Base-by-base conservation (phyloP, 139 green algal species). In the Volvox reticuliferus region DNA sequence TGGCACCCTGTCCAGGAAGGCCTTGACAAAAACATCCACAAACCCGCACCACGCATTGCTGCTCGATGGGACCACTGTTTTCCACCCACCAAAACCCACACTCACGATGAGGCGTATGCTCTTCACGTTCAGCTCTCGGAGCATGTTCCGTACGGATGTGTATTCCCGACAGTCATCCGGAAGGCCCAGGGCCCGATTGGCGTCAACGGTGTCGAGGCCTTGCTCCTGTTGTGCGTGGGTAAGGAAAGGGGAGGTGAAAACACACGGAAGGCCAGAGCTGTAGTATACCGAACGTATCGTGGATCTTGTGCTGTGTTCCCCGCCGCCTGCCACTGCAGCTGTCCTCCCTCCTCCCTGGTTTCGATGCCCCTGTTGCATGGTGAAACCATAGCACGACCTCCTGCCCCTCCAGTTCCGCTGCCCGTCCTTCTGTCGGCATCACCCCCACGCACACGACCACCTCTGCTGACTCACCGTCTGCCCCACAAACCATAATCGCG, bases 121-220 rank as follows among this genome's bases (percentile, higher is more conserved):
- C 61, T 94, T 93, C 18, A 99, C 79, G 79, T 91, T 88, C 81
- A 99, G 85, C 75, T 98, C 96, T 1, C 65, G n/a, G 22, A 99
- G 95, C 85, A 99, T 99, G 93, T 98, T 98, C 30, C 88, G 91
- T 44, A 99, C 98, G 13, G 95, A 95, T 3, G 94, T 97, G 95
- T 99, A 99, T 92, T 99, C 98, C 2, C 98, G 91, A 91, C 96
- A 98, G 92, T 99, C 98, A 86, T 99, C 97, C 22, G 98, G 98
- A 62, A 99, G 94, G 0, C 98, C 98, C 36, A 99, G 94, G 13
- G 96, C 96, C 2, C 97, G 87, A 93, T 99, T 99, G 69, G 98
- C 98, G 91, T 99, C 98, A 30, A 99, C 98, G 0, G 98, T 99
- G 94, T 99, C 98, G 28, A 98, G 85, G 12, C 98, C 98, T 90